Evolutionary conservation across 768 basidiomycete species (phyloP), one percentile per base, ranked within the genome.

Genomic region (Neoboletus subvelutipes): DNA sequence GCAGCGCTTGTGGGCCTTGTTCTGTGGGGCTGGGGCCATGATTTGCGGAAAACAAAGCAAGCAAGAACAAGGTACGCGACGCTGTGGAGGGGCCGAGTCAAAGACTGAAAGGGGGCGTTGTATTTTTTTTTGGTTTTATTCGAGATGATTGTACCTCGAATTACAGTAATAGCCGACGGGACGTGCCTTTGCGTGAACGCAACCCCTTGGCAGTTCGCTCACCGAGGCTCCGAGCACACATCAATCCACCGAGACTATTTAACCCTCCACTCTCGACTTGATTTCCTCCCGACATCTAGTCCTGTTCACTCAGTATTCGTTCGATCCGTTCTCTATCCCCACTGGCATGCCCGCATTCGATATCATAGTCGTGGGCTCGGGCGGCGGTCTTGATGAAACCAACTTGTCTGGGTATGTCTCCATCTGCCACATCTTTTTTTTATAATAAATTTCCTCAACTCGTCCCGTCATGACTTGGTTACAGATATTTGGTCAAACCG

Each of bases 341-440:
- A n/a, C n/a, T n/a, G n/a, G n/a, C 54, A 82, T 78, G 79, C 73
- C 78, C 52, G 64, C 71, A 11, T 92, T 93, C 70, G 85, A 91
- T 69, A 66, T 93, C 62, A 75, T 92, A 57, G 87, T 89, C 62
- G 84, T 93, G 37, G 95, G 87, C 47, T 83, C 85, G 63, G 92
- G 94, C 55, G 95, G 95, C 45, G 95, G 95, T 48, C 93, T 92
- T 9, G 81, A 87, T 64, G 95, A 98, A 73, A 88, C 86, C 24
- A 91, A 98, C 75, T 73, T 97, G 60, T 92, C 90, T 28, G 88
- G 84, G 94, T 93, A 70, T 62, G 87, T 80, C 45, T 40, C 6
- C 3, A n/a, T n/a, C n/a, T n/a, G 10, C 46, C 37, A 8, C 42
- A 20, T 42, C 28, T 50, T 34, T 60, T 52, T 11, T 31, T 34